Base-by-base conservation (phyloP, 2,329 filamentous ascomycete genomes). In the Phaeoacremonium minimum region DNA sequence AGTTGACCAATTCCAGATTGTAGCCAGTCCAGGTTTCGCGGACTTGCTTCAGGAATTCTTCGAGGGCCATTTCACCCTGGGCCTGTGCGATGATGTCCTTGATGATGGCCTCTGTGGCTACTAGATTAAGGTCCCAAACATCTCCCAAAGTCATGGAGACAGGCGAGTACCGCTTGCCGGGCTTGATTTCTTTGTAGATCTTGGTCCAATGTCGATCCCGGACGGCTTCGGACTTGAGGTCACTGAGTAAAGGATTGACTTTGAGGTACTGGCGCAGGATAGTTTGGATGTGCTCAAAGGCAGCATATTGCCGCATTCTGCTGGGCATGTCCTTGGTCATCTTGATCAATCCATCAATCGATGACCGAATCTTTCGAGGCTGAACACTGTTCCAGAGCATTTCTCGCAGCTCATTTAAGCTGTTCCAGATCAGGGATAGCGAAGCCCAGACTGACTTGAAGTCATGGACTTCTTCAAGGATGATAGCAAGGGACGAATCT, bases 291-390 rank as follows among this genome's bases (percentile, higher is more conserved):
- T 98, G 91, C 61, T 98, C 94, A 57, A 98, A 99, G n/a, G 94
- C 94, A 49, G 94, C 91, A 60, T 99, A 99, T 56, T 98, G 94
- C 42, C 94, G 83, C 91, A 98, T 97, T 41, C 93, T 83, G 62
- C 89, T 95, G 0, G 94, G 93, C 93, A 98, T 97, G 45, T 97
- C 91, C 66, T 95, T 97, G 22, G 90, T 97, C 77, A 95, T 95
- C 69, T 95, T 95, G 59, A 97, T 87, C 36, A 97, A 75, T 32
- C 85, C 83, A 54, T 98, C 91, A 34, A 99, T 83, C 44, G 87
- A 86, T 49, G 86, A 79, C 26, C 93, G 81, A 40, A 98, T 80
- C 65, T 97, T 98, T 45, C 93, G 80, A 7, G 94, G 91, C 56
- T 97, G 89, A 2, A 98, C 86, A 53, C 87, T 95, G 38, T 85